Base-by-base conservation (phyloP, 164 flowering plant species). In the Tinospora cordifolia region DNA sequence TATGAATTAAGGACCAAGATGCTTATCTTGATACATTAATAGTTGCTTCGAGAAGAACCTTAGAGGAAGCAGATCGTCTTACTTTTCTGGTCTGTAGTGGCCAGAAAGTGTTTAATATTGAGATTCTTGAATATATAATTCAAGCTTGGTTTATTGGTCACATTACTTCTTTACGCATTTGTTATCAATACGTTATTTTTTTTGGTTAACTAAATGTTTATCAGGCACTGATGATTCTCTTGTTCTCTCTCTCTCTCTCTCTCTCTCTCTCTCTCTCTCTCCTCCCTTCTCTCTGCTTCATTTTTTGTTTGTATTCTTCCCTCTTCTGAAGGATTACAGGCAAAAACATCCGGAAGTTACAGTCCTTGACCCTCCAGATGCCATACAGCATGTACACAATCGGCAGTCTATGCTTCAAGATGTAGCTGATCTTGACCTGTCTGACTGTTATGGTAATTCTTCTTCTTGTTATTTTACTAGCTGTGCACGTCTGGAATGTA, bases 331-430 rank as follows among this genome's bases (percentile, higher is more conserved):
- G 96, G 93, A 90, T 67, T 90, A 88, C 64, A 41, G 89, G 77
- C 73, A 71, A 72, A 76, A 83, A 24, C 91, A 93, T 78, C 98
- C 98, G 14, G 97, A 93, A 78, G 98, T 93, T 62, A 91, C 90
- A 25, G 91, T 93, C 69, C 94, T 93, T 75, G 98, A 93, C 78
- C 98, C 97, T 72, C 98, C 98, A 22, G 91, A 86, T 83, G 96
- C 96, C 40, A 91, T 93, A 60, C 90, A 87, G 69, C 94, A 89
- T 73, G 81, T 94, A 27, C 87, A 80, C 63, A 86, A 86, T 81
- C 93, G 97, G 25, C 96, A 90, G 60, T 90, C 83, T 65, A 90
- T 94, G 99, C 93, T 92, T 15, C 91, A 92, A 74, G 94, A 86
- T 75, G 97, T 90, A 71, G 95, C 97, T 75, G 97, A 89, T 75